Percentiles rank a stretch among this genome's conserved stretches.
phyloP scores from a whole-genome alignment of 1,139 yeast genomes.

The Wickerhamomyces sp. region DNA sequence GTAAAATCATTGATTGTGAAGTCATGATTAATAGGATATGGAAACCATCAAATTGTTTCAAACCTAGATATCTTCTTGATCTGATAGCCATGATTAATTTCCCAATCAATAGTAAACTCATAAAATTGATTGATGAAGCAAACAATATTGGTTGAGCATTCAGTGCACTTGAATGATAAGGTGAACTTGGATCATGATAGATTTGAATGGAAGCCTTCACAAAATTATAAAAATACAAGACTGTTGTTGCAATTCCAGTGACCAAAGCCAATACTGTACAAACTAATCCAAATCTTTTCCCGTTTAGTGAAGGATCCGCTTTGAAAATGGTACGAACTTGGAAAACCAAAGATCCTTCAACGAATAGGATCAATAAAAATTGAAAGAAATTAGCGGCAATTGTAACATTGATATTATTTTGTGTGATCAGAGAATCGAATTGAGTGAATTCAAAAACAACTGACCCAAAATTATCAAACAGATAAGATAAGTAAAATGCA shows the following conservation, averaged over 20 bases:
- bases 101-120: constrained; percentile 50
- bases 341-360: constrained; percentile 61
- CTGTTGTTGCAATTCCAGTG: constrained; percentile 47
- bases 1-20: constrained; percentile 76
- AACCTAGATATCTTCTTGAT: constrained; percentile 69
- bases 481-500: constrained; percentile 48
- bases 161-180: constrained; percentile 29
- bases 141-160: constrained; percentile 59
- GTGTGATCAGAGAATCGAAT: constrained; percentile 31
- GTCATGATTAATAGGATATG: constrained; percentile 79
- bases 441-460: constrained; percentile 49
- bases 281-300: constrained; percentile 33
- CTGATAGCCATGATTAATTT: constrained; percentile 67
- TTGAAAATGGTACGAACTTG: constrained; percentile 69
- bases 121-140: constrained; percentile 60
- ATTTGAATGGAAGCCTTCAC: constrained; percentile 30
- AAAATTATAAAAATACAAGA: constrained; percentile 46
- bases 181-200: constrained; percentile 21
- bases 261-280: constrained; percentile 37
- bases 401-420: constrained; percentile 35
- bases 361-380: constrained; percentile 49
- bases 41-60: constrained; percentile 75
- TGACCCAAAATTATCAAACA: constrained; percentile 48
- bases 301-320: constrained; percentile 34
- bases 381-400: constrained; percentile 59